Conservation (phyloP, 257 asterid genomes). For the Fraxinus americana region DNA sequence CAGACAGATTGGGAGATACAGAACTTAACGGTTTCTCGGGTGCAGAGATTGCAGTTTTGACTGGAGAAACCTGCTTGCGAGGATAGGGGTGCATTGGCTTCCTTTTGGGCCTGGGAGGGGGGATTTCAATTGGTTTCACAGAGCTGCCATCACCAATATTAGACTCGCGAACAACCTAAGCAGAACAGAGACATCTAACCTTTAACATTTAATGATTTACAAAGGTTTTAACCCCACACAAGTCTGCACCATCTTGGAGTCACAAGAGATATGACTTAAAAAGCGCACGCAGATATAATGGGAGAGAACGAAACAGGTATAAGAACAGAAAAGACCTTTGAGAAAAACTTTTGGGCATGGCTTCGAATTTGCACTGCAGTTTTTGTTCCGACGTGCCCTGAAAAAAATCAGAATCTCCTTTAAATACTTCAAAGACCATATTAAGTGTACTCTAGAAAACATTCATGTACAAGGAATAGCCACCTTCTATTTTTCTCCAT, state of each 20-base stretch:
- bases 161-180: conserved; percentile 75
- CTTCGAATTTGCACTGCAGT: conserved; percentile 98
- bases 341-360: conserved; percentile 96
- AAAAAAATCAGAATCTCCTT: conserved; percentile 7
- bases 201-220: not conserved
- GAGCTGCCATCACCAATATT: conserved; percentile 44
- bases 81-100: conserved; percentile 98
- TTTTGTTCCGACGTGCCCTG: conserved; percentile 93
- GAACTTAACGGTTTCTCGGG: conserved; percentile 41
- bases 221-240: not conserved
- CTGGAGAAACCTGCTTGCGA: conserved; percentile 56
- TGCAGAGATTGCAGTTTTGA: conserved; percentile 34
- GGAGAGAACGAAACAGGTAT: conserved; percentile 39
- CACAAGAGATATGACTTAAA: conserved; percentile 50
- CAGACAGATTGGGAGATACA: conserved; percentile 26
- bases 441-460: not conserved
- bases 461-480: not conserved
- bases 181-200: conserved; percentile 13
- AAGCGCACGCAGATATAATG: conserved; percentile 49
- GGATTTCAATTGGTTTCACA: conserved; percentile 73
- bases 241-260: conserved; percentile 38
- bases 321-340: conserved; percentile 59
- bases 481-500: conserved; percentile 96
- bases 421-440: not conserved
- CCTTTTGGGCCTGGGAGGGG: conserved; percentile 97